Base-by-base conservation (phyloP, 2,329 filamentous ascomycete species). In the Dothideomycetes sp. region DNA sequence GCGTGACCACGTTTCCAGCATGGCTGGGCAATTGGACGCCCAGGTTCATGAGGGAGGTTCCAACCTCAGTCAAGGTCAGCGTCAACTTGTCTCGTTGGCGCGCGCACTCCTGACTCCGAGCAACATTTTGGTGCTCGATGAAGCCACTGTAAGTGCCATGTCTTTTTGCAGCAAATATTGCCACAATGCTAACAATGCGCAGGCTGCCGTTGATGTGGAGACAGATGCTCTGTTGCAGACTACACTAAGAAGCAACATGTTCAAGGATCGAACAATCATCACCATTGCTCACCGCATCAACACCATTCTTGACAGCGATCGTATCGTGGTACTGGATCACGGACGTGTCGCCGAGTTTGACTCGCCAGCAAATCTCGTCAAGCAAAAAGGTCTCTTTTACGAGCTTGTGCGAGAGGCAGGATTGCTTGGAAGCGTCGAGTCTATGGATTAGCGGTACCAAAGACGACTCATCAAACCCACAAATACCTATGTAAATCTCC, bases 231-330 rank as follows among this genome's bases (percentile, higher is more conserved):
- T 80, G 64, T 64, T 80, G 43, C 78, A 81, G 59, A 70, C 72
- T 24, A 80, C 77, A 15, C 59, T 81, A 33, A 70, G 77, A 43
- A 77, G 71, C 55, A 73, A 64, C 52, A 71, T 78, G 60, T 98
- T 98, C 66, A 74, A 80, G 47, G 86, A 95, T 63, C 79, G 86
- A 40, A 98, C 91, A 25, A 96, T 98, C 62, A 94, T 98, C 62
- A 98, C 91, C 1, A 94, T 98, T 55, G 91, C 91, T 18, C 91
- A 98, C 67, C 81, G 91, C 41, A 94, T 98, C 68, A 96, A 96
- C 67, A 98, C 91, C 9, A 96, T 98, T 54, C 73, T 98, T 11
- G 78, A 82, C 55, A 78, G 74, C 46, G 89, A 98, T 65, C 78
- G 88, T 36, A 91, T 98, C 47, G 80, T 98, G 24, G 91, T 98